phyloP scores from a whole-genome alignment of 2,329 filamentous ascomycete species.

The Sporothrix brasiliensis region DNA sequence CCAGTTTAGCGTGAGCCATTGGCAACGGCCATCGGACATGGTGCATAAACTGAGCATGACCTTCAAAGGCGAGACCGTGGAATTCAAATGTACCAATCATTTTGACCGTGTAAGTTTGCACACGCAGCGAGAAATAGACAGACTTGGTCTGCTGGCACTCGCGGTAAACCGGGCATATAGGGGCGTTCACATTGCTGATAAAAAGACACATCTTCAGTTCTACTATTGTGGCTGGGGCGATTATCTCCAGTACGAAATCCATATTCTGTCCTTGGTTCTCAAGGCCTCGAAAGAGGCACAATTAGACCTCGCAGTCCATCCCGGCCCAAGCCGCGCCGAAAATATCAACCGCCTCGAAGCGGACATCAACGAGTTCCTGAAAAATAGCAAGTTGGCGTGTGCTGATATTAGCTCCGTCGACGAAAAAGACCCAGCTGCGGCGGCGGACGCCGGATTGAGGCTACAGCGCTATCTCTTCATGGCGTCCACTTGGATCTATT shows the following conservation, averaged over 20 bases:
- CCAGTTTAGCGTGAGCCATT: slow-evolving; percentile 39
- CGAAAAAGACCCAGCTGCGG: not conserved
- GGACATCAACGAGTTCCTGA: not conserved
- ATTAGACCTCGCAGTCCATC: not conserved
- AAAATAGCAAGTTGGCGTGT: slow-evolving; percentile 1
- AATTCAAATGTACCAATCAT: slow-evolving; percentile 16
- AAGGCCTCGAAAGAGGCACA: slow-evolving; percentile 15
- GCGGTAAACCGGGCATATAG: not conserved
- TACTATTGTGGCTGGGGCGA: slow-evolving; percentile 1
- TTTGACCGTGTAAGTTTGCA: slow-evolving; percentile 24
- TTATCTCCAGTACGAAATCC: slow-evolving; percentile 28
- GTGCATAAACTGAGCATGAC: not conserved
- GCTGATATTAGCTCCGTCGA: not conserved
- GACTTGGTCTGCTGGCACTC: not conserved
- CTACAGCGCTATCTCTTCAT: slow-evolving; percentile 32
- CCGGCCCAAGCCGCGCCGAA: not conserved
- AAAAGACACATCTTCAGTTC: not conserved
- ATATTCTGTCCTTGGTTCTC: slow-evolving; percentile 13
- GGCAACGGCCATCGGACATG: slow-evolving; percentile 34
- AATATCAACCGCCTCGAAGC: slow-evolving; percentile 5
- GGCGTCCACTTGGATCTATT: slow-evolving; percentile 32
- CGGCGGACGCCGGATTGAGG: not conserved
- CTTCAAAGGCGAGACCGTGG: slow-evolving; percentile 9
- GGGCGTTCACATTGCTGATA: not conserved
- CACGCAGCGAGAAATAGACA: not conserved